phyloP scores from a whole-genome alignment of 2,329 filamentous ascomycete genomes.

The Penicillium hordei region DNA sequence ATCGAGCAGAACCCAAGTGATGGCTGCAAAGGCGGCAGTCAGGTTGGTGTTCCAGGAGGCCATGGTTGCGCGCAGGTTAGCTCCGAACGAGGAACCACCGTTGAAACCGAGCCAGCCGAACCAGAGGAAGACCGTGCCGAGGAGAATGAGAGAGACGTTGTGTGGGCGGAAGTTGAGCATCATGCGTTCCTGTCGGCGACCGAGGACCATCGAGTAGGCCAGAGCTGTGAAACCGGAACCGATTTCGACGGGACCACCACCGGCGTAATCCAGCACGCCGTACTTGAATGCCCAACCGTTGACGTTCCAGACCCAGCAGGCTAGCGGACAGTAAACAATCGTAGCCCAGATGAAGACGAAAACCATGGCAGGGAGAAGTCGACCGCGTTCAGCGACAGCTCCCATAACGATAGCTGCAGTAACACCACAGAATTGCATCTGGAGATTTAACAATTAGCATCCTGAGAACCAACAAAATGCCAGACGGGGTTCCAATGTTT shows the following conservation, averaged over 20 bases:
- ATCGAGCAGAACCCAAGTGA: constrained; percentile 94
- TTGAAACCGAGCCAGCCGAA: constrained; percentile 99
- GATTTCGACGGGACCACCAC: constrained; percentile 96
- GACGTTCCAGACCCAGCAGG: constrained; percentile 94
- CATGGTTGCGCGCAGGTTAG: constrained; percentile 90
- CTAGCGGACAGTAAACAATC: constrained; percentile 92
- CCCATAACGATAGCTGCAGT: constrained; percentile 90
- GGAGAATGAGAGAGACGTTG: constrained; percentile 95
- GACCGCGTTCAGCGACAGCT: constrained; percentile 89
- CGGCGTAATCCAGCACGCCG: constrained; percentile 93
- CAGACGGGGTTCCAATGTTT: neutral
- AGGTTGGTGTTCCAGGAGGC: constrained; percentile 98
- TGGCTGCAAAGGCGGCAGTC: constrained; percentile 85
- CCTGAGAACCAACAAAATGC: neutral
- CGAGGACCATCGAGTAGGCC: constrained; percentile 93
- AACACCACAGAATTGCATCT: constrained; percentile 97
- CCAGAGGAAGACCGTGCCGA: constrained; percentile 94
- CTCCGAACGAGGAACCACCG: constrained; percentile 89
- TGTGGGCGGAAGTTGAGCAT: constrained; percentile 99
- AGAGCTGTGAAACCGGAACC: constrained; percentile 88
- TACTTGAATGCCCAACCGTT: constrained; percentile 92
- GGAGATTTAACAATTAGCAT: neutral
- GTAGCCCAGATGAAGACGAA: constrained; percentile 97
- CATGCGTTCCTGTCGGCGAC: constrained; percentile 97
- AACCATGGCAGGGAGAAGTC: constrained; percentile 88